Evolutionary conservation across 192 early-diverging fungal genomes (phyloP).

Genomic region (Irineochytrium annulatum): DNA sequence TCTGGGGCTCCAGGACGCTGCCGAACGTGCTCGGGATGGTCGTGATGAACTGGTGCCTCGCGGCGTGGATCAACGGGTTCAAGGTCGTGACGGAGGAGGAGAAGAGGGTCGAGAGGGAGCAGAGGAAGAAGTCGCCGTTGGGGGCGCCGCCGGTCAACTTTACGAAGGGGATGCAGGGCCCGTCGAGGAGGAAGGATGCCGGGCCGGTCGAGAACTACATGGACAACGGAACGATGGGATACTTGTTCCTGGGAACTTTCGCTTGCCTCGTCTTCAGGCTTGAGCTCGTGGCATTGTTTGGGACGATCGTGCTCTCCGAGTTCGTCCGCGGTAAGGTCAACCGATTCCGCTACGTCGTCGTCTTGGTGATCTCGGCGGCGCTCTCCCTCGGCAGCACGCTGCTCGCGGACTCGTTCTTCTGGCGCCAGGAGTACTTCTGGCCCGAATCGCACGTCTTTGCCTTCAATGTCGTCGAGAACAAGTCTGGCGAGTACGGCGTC

Average conservation of each 20-base stretch:
- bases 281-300: conserved; percentile 52
- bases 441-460: conserved; percentile 70
- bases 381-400: conserved; percentile 40
- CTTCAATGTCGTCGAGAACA: conserved; percentile 70
- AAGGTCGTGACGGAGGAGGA: conserved; percentile 16
- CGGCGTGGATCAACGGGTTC: conserved; percentile 9
- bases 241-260: conserved; percentile 20
- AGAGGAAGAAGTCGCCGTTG: background rate
- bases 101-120: background rate
- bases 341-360: conserved; percentile 7
- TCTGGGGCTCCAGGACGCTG: conserved; percentile 83
- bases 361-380: conserved; percentile 3
- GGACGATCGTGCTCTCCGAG: conserved; percentile 39
- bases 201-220: background rate
- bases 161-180: background rate
- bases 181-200: background rate
- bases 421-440: conserved; percentile 62
- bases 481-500: conserved; percentile 61
- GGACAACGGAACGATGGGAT: background rate
- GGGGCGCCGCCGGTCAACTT: background rate
- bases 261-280: conserved; percentile 54
- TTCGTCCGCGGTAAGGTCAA: conserved; percentile 25
- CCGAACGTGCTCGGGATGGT: conserved; percentile 84
- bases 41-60: conserved; percentile 41
- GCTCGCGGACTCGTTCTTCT: conserved; percentile 72